A percentile compares a stretch with the other conserved stretches of the same genome.
These are phyloP conservation scores for Ceratocystis alfenasii DNA, from an alignment of 2,329 filamentous ascomycete genomes.

Conservation along the genomic window DNA sequence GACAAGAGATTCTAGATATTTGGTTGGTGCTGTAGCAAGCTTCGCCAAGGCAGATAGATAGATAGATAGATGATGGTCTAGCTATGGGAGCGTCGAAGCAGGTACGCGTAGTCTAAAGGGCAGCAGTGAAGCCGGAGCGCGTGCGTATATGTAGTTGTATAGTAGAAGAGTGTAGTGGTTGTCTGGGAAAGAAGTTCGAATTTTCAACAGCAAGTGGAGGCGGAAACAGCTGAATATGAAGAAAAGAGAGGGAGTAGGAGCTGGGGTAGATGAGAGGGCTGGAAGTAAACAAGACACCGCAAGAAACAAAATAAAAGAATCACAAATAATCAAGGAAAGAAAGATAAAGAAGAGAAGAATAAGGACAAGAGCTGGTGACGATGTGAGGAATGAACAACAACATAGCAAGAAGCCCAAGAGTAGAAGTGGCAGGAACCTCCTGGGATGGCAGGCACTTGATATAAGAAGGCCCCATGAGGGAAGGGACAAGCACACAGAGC, in stretches of 20 bases:
- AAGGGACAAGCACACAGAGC: constrained; percentile 7
- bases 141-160: neutral
- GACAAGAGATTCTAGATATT: neutral
- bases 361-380: neutral
- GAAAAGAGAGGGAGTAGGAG: constrained; percentile 5
- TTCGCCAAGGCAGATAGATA: neutral
- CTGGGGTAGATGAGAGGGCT: neutral
- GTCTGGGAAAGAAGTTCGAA: neutral
- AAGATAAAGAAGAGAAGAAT: constrained; percentile 1
- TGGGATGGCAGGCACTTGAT: constrained; percentile 12
- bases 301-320: neutral
- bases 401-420: neutral
- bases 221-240: neutral
- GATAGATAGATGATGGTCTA: neutral
- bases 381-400: neutral
- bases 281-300: neutral
- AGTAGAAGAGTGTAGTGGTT: neutral
- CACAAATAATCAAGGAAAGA: neutral
- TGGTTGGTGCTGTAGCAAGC: neutral
- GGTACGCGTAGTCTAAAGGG: neutral
- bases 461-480: constrained; percentile 3
- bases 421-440: constrained; percentile 6
- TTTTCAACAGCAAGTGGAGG: neutral
- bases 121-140: neutral
- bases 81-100: neutral